These are phyloP conservation scores for Leccinum rimulosum DNA, from an alignment of 768 basidiomycete species.

Conservation along the genomic window DNA sequence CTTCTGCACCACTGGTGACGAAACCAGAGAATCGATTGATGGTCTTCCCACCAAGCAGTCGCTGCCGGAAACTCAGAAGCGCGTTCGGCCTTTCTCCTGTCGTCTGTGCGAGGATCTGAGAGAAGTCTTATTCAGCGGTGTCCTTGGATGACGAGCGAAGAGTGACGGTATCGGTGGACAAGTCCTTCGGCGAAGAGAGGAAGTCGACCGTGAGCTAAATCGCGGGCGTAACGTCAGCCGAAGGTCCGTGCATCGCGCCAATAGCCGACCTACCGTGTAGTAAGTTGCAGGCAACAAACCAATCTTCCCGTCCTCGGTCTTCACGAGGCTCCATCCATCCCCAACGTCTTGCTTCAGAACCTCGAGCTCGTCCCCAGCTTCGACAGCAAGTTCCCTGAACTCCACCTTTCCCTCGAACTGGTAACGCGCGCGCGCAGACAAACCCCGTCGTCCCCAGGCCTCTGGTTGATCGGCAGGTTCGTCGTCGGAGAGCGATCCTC, in stretches of 20 bases:
- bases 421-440: constrained; percentile 67
- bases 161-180: constrained; percentile 48
- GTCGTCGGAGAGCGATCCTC: constrained; percentile 47
- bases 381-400: constrained; percentile 66
- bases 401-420: constrained; percentile 73
- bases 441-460: constrained; percentile 35
- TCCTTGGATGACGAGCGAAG: constrained; percentile 39
- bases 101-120: constrained; percentile 56
- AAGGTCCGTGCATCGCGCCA: neutral
- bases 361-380: constrained; percentile 68
- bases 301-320: constrained; percentile 52
- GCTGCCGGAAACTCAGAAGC: constrained; percentile 68
- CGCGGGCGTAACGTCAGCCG: neutral
- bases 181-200: constrained; percentile 44
- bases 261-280: constrained; percentile 52
- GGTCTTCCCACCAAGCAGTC: constrained; percentile 72
- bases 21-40: constrained; percentile 85
- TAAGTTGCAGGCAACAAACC: constrained; percentile 70
- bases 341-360: constrained; percentile 70
- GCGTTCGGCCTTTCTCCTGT: constrained; percentile 64
- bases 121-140: constrained; percentile 24
- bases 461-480: constrained; percentile 42
- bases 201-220: constrained; percentile 67
- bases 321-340: constrained; percentile 81
- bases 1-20: constrained; percentile 83